Evolutionary conservation across 306 rosid genomes (phyloP).

Genomic region (Mimosa bimucronata): DNA sequence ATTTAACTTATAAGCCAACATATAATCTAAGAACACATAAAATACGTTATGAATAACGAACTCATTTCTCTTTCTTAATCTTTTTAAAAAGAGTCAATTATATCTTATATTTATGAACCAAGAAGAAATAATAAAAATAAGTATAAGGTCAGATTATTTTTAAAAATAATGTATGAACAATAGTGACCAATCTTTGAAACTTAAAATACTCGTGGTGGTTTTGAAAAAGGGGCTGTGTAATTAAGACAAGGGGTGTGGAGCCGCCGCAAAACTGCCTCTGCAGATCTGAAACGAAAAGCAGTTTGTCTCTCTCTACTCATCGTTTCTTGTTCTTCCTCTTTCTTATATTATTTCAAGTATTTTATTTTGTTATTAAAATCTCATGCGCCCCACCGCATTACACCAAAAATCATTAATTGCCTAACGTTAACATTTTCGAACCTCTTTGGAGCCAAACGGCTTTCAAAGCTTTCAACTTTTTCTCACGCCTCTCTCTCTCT

Average conservation of each 20-base stretch:
- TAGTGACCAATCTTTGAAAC: no score
- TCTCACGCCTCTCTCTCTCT: conserved; percentile 26
- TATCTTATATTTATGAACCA: no score
- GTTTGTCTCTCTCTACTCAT: not conserved
- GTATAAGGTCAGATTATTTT: no score
- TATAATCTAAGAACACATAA: no score
- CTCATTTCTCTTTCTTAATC: no score
- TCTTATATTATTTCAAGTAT: not conserved
- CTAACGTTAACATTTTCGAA: conserved; percentile 83
- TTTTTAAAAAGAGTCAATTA: no score
- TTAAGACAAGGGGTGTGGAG: not conserved
- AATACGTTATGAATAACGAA: no score
- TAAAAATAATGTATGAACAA: no score
- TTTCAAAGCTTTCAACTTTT: conserved; percentile 39
- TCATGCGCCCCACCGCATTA: conserved; percentile 21
- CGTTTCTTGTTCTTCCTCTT: conserved; percentile 1
- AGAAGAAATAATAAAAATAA: no score
- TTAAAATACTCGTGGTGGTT: no score
- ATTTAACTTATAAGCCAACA: no score
- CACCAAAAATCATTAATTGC: conserved; percentile 54
- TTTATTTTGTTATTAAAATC: no score
- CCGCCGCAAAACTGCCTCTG: not conserved
- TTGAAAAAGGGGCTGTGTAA: not conserved
- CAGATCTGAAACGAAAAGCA: conserved; percentile 36
- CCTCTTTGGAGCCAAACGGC: conserved; percentile 75